phyloP scores from a whole-genome alignment of 352 stramenopile genomes.

The Phytophthora crassamura region DNA sequence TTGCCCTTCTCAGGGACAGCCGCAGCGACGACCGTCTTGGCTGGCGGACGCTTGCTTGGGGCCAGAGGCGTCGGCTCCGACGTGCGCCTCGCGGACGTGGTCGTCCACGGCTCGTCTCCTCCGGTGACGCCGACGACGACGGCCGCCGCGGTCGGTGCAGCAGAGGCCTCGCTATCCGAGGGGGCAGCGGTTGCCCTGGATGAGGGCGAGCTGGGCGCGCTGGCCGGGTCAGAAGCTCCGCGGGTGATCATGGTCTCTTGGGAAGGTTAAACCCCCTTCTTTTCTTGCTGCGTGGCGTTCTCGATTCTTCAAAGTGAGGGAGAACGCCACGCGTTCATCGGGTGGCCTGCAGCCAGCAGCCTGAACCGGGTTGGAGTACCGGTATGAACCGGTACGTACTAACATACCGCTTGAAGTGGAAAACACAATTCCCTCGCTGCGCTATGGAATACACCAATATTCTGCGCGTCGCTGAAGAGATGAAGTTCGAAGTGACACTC shows the following conservation, averaged over 20 bases:
- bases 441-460: conserved; percentile 18
- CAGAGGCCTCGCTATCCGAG: conserved; percentile 11
- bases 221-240: conserved; percentile 4
- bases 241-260: conserved; percentile 17
- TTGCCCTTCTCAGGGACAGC: conserved; percentile 1
- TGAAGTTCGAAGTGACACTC: conserved; percentile 24
- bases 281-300: conserved; percentile 1
- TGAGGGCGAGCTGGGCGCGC: conserved; percentile 9
- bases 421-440: too few relatives aligned
- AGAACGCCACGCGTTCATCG: background rate
- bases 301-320: conserved; percentile 1
- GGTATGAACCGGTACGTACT: background rate
- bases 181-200: conserved; percentile 6
- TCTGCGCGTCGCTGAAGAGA: conserved; percentile 34
- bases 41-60: conserved; percentile 2
- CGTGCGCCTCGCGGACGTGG: conserved; percentile 7
- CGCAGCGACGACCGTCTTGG: conserved; percentile 3
- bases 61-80: background rate
- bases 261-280: background rate
- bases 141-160: background rate
- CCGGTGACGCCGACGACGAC: conserved; percentile 19
- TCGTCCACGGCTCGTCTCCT: background rate
- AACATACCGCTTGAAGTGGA: too few relatives aligned
- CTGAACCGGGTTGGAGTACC: background rate
- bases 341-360: background rate